These are phyloP conservation scores for Syzygium oleosum DNA, from an alignment of 345 rosid genomes.

Conservation along the genomic window DNA sequence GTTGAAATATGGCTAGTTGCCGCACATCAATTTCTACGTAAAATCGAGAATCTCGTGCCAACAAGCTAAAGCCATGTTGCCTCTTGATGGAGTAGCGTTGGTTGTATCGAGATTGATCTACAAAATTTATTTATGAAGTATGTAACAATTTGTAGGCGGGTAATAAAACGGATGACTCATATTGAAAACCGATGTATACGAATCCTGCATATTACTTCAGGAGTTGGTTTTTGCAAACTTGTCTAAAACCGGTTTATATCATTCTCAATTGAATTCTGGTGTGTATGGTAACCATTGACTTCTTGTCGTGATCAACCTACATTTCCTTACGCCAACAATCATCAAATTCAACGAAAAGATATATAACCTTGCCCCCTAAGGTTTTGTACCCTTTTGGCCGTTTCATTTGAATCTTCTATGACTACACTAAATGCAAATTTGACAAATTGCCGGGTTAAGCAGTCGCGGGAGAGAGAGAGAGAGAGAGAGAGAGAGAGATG, in stretches of 20 bases:
- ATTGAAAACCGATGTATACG: neutral
- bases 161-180: neutral
- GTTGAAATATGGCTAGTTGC: neutral
- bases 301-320: neutral
- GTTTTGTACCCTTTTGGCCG: neutral
- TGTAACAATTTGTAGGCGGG: neutral
- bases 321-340: neutral
- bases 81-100: neutral
- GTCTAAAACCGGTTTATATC: neutral
- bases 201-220: neutral
- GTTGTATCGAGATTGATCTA: neutral
- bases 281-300: neutral
- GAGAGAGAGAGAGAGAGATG: conserved; percentile 3
- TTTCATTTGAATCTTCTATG: neutral
- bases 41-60: neutral
- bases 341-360: neutral
- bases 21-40: neutral
- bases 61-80: neutral
- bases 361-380: neutral
- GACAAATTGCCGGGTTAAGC: neutral
- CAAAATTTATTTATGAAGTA: neutral
- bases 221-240: neutral
- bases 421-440: neutral
- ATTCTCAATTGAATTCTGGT: neutral
- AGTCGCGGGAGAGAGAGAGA: neutral